Base-by-base conservation (phyloP, 2,329 filamentous ascomycete genomes). In the Alternaria angustiovoidea region DNA sequence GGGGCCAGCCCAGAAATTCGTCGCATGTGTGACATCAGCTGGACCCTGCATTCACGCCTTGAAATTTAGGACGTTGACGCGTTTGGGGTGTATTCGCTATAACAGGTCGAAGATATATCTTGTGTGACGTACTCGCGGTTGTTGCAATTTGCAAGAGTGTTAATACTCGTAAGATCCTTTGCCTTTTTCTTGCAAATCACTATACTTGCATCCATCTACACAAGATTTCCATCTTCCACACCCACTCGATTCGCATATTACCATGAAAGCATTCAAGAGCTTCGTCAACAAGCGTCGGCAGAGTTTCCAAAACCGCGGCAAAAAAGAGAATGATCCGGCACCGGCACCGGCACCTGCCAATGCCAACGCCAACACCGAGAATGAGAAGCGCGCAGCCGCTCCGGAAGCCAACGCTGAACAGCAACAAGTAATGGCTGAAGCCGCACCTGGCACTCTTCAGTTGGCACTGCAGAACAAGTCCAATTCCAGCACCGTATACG, bases 381-480 rank as follows among this genome's bases (percentile, higher is more conserved):
- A 49, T 28, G 58, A 67, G 46, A 63, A 59, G 24, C 61, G 54
- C 3, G 59, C 57, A 38, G 56, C 48, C 36, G 63, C 61, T 18
- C 52, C 65, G 38, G 54, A 61, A 39, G 57, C 49, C 43, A 51
- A 58, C 30, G 41, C 64, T 30, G 54, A 61, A 43, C 68, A 71
- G 42, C 72, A 77, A 49, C 70, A 75, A 49, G 62, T 73, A 6
- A 39, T 73, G 6, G 67, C 72, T 18, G 58, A 65, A 53, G 65
- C 67, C 7, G 65, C 71, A 1, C 44, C 64, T 6, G 70, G 68
- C 2, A 88, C 85, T 8, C 80, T 92, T 46, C 81, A 86, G 52
- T 84, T 93, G 59, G 84, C 85, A 11, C 78, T 93, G 20, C 81
- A 85, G 68, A 93, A 93, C 79, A 86, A 86, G 67, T 90, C 89